Evolutionary conservation across 192 early-diverging fungal genomes (phyloP).

Genomic region (Powellomyces hirtus): DNA sequence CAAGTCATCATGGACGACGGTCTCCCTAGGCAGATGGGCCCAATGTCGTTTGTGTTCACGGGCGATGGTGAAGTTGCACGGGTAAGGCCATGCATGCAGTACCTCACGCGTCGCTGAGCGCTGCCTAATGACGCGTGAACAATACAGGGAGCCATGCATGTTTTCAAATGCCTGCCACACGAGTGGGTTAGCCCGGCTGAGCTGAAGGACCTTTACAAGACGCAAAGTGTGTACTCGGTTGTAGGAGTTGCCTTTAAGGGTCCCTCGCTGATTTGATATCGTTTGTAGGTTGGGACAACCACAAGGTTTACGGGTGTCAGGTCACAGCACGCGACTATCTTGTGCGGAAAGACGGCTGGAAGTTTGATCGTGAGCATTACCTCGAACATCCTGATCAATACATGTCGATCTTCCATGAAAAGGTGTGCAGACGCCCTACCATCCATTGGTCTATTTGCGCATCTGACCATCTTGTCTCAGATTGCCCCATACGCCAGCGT

Average conservation of each 20-base stretch:
- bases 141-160: conserved; percentile 83
- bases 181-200: conserved; percentile 75
- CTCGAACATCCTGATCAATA: conserved; percentile 73
- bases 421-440: conserved; percentile 35
- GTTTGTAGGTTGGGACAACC: conserved; percentile 66
- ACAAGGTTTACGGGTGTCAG: conserved; percentile 79
- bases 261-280: too few relatives aligned
- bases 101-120: too few relatives aligned
- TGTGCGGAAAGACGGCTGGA: conserved; percentile 67
- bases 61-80: conserved; percentile 89
- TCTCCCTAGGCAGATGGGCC: conserved; percentile 81
- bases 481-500: conserved; percentile 90
- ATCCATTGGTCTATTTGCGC: background rate
- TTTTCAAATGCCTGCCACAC: conserved; percentile 90
- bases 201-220: conserved; percentile 40
- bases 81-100: conserved; percentile 38
- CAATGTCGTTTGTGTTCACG: conserved; percentile 87
- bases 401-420: conserved; percentile 74
- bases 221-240: conserved; percentile 25
- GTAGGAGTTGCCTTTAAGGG: too few relatives aligned
- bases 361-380: conserved; percentile 67
- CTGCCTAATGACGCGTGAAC: too few relatives aligned
- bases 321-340: conserved; percentile 79
- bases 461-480: too few relatives aligned
- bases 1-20: conserved; percentile 85